A percentile compares a stretch with the other conserved stretches of the same genome.
phyloP scores from a whole-genome alignment of 371 early-diverging fungal genomes.

The Saksenaea oblongispora region DNA sequence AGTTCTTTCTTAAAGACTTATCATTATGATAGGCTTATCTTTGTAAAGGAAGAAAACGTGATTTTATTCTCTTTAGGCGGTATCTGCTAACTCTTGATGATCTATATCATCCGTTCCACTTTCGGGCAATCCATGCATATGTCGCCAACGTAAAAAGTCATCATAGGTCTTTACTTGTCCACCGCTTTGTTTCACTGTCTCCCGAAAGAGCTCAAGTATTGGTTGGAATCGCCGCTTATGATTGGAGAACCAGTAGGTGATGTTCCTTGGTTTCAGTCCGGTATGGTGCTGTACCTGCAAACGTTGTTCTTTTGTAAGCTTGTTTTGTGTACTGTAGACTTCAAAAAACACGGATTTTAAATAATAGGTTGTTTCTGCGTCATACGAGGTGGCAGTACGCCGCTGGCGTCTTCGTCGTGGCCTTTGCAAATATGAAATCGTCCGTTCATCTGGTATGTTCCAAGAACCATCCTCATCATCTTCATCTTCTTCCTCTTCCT shows the following conservation, averaged over 20 bases:
- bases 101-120: slow-evolving; percentile 21
- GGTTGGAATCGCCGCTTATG: slow-evolving; percentile 46
- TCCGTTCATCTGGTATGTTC: background rate
- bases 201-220: slow-evolving; percentile 27
- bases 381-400: slow-evolving; percentile 49
- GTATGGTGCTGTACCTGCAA: slow-evolving; percentile 32
- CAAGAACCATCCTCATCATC: slow-evolving; percentile 2
- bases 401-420: slow-evolving; percentile 14
- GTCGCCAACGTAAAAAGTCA: slow-evolving; percentile 41
- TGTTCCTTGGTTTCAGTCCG: slow-evolving; percentile 43
- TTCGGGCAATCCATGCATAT: slow-evolving; percentile 23
- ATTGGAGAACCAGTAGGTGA: slow-evolving; percentile 55
- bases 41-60: too few relatives aligned
- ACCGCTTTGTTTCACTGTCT: slow-evolving; percentile 22
- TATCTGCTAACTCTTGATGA: too few relatives aligned
- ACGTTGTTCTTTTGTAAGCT: slow-evolving; percentile 47
- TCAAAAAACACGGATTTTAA: slow-evolving; percentile 41
- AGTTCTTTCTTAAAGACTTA: too few relatives aligned
- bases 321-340: slow-evolving; percentile 38
- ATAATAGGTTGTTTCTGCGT: slow-evolving; percentile 41
- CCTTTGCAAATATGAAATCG: background rate
- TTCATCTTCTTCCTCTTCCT: slow-evolving; percentile 5
- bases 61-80: background rate
- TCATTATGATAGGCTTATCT: too few relatives aligned
- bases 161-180: slow-evolving; percentile 37